Percentiles rank a stretch among this genome's conserved stretches.
These are phyloP conservation scores for Acephala macrosclerotiorum DNA, from an alignment of 2,329 filamentous ascomycete species.

Conservation along the genomic window DNA sequence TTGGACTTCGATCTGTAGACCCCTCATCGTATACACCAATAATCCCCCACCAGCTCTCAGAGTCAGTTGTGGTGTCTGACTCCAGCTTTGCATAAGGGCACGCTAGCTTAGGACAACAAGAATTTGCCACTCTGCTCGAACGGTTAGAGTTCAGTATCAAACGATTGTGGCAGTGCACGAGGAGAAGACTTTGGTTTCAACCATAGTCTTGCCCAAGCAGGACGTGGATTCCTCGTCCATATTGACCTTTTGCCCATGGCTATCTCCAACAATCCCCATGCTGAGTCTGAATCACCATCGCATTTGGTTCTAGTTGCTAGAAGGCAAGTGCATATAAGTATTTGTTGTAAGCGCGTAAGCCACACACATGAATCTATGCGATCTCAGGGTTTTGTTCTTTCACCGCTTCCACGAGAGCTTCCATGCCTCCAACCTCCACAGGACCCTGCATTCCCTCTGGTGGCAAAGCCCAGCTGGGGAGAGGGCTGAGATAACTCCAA, in stretches of 20 bases:
- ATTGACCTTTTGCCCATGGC: not conserved
- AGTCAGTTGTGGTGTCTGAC: conserved; percentile 4
- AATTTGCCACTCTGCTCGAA: not conserved
- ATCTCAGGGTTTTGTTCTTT: conserved; percentile 45
- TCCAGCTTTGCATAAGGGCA: not conserved
- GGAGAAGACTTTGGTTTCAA: not conserved
- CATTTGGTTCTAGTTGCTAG: not conserved
- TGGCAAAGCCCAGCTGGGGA: conserved; percentile 88
- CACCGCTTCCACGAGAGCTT: conserved; percentile 62
- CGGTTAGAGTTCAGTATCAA: conserved; percentile 1
- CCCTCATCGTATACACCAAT: not conserved
- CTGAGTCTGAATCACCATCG: conserved; percentile 1
- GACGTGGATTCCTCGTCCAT: conserved; percentile 1
- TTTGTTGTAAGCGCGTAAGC: not conserved
- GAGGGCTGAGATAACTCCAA: conserved; percentile 86
- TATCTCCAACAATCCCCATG: not conserved
- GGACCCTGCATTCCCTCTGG: conserved; percentile 67
- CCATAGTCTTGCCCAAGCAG: not conserved
- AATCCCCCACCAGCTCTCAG: conserved; percentile 6
- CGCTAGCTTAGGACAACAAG: not conserved
- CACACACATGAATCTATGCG: conserved; percentile 29
- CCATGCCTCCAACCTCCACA: conserved; percentile 68
- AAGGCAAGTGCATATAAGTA: not conserved
- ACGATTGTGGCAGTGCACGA: conserved; percentile 8
- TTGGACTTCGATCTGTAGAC: conserved; percentile 17